Evolutionary conservation across 208 protist genomes (phyloP).

Genomic region (Angomonas desouzai): DNA sequence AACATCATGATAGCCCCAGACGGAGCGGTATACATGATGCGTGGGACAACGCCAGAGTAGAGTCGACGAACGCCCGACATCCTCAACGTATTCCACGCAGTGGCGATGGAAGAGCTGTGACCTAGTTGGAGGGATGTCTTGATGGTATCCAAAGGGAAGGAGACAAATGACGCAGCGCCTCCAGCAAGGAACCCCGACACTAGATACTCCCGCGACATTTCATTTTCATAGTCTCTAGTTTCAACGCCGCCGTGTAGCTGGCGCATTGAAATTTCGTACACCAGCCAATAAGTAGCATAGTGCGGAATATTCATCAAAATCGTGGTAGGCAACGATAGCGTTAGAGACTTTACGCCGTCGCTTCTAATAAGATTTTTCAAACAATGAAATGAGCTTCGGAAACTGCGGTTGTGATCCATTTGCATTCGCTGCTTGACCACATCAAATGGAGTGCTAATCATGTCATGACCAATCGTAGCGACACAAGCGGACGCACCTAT

Average conservation of each 20-base stretch:
- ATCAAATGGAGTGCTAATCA: conserved; percentile 91
- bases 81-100: conserved; percentile 17
- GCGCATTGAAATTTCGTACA: conserved; percentile 78
- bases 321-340: conserved; percentile 87
- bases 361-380: conserved; percentile 25
- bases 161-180: conserved; percentile 73
- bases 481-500: conserved; percentile 49
- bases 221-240: conserved; percentile 37
- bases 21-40: conserved; percentile 85
- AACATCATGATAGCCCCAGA: conserved; percentile 91
- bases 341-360: conserved; percentile 71
- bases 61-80: conserved; percentile 52
- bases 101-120: conserved; percentile 14
- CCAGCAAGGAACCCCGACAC: conserved; percentile 81
- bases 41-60: conserved; percentile 71
- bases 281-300: conserved; percentile 88
- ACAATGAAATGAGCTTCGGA: conserved; percentile 52
- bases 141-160: conserved; percentile 89
- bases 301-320: conserved; percentile 93
- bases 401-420: conserved; percentile 61
- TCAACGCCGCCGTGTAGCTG: conserved; percentile 30
- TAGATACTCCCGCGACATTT: conserved; percentile 60
- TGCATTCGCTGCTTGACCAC: conserved; percentile 95
- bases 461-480: conserved; percentile 87
- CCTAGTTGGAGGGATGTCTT: conserved; percentile 91